phyloP scores from a whole-genome alignment of 768 basidiomycete genomes.

The Ephemerocybe angulata region DNA sequence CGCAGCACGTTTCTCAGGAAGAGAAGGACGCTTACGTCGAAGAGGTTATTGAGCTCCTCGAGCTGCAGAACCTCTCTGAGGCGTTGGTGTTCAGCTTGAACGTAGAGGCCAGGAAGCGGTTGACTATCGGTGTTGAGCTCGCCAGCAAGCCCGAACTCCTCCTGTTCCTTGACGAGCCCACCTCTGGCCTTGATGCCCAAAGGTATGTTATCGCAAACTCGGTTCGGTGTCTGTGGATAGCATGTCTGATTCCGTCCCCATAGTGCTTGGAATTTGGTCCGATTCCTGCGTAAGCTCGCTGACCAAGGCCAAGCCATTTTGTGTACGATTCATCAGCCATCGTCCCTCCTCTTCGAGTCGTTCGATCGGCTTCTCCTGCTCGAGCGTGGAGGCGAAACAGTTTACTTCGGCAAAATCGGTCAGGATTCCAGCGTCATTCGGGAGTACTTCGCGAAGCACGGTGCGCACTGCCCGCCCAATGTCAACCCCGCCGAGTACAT shows the following conservation, averaged over 20 bases:
- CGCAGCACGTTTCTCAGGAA: slow-evolving; percentile 55
- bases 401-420: slow-evolving; percentile 91
- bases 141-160: slow-evolving; percentile 84
- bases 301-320: slow-evolving; percentile 86
- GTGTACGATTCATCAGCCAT: slow-evolving; percentile 89
- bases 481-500: slow-evolving; percentile 60
- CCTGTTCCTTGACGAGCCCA: slow-evolving; percentile 60
- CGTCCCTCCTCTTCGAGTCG: slow-evolving; percentile 79
- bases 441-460: slow-evolving; percentile 72
- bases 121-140: slow-evolving; percentile 90
- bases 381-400: slow-evolving; percentile 83
- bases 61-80: slow-evolving; percentile 80
- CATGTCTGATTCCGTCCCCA: slow-evolving; percentile 33
- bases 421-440: slow-evolving; percentile 62
- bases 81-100: slow-evolving; percentile 71
- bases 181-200: slow-evolving; percentile 42
- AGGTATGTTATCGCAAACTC: slow-evolving; percentile 22
- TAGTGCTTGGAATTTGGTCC: slow-evolving; percentile 78
- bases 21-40: slow-evolving; percentile 81
- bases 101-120: slow-evolving; percentile 73
- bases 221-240: not conserved
- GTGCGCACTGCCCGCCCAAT: slow-evolving; percentile 69
- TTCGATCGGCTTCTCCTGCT: slow-evolving; percentile 72
- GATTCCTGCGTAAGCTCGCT: slow-evolving; percentile 79
- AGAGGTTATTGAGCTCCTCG: slow-evolving; percentile 80